Evolutionary conservation across 257 asterid species (phyloP).

Genomic region (Euphrasia confusa): DNA sequence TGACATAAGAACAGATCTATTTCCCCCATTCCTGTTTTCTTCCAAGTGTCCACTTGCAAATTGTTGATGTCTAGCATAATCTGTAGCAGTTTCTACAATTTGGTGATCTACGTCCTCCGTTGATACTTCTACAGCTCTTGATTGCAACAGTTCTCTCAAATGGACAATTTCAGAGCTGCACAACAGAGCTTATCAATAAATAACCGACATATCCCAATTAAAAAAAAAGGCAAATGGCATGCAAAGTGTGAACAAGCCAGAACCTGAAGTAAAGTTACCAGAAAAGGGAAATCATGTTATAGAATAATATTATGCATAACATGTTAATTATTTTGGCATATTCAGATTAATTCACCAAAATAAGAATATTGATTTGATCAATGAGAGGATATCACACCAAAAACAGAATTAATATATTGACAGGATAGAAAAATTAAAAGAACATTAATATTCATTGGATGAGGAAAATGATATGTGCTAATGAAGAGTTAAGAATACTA

Average conservation of each 20-base stretch:
- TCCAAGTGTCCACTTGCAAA: conserved; percentile 30
- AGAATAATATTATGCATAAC: not conserved
- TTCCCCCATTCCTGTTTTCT: conserved; percentile 32
- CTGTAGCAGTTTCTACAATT: conserved; percentile 31
- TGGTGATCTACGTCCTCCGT: conserved; percentile 26
- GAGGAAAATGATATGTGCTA: not conserved
- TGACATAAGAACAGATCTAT: conserved; percentile 32
- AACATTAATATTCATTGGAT: not conserved
- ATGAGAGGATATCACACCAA: not conserved
- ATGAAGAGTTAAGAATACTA: not conserved
- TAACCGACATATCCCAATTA: not conserved
- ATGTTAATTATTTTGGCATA: not conserved
- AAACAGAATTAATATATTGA: not conserved
- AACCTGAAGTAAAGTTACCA: not conserved
- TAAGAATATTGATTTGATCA: not conserved
- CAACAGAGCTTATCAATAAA: conserved; percentile 10
- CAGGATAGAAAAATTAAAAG: not conserved
- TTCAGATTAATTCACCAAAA: conserved; percentile 7
- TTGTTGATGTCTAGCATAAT: conserved; percentile 35
- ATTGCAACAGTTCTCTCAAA: conserved; percentile 64
- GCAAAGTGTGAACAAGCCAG: not conserved
- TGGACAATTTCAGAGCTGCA: conserved; percentile 74
- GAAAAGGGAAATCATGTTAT: not conserved
- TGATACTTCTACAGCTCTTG: conserved; percentile 52
- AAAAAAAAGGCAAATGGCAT: not conserved